Evolutionary conservation across 176 grass and related monocot genomes (phyloP).

Genomic region (Musa acuminata): DNA sequence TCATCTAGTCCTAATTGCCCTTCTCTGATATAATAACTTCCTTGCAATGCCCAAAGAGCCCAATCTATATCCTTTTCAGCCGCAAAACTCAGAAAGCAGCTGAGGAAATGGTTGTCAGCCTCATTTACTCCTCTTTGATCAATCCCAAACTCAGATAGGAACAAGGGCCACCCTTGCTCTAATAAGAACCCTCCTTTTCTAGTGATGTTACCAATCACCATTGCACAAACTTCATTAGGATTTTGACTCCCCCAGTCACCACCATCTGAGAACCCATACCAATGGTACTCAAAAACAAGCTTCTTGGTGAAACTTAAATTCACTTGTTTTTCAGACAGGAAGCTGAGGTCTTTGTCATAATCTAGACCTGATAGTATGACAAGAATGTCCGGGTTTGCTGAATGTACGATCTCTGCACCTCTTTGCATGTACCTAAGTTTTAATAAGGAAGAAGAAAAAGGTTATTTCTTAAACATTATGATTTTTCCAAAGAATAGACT

Average conservation of each 20-base stretch:
- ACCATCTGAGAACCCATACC: slow-evolving; percentile 91
- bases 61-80: slow-evolving; percentile 89
- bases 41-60: slow-evolving; percentile 89
- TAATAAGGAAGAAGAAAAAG: background rate
- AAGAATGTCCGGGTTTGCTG: slow-evolving; percentile 56
- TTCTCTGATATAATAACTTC: slow-evolving; percentile 84
- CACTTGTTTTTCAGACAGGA: slow-evolving; percentile 41
- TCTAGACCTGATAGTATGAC: slow-evolving; percentile 78
- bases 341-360: slow-evolving; percentile 71
- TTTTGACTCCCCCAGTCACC: slow-evolving; percentile 59
- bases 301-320: slow-evolving; percentile 61
- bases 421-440: slow-evolving; percentile 77
- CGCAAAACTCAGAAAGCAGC: slow-evolving; percentile 65
- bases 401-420: slow-evolving; percentile 80
- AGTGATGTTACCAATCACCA: slow-evolving; percentile 36
- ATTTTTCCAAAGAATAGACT: background rate
- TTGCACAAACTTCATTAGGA: slow-evolving; percentile 59
- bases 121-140: slow-evolving; percentile 65
- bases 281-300: slow-evolving; percentile 80
- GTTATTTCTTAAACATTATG: background rate
- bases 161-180: slow-evolving; percentile 69
- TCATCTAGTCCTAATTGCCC: slow-evolving; percentile 67
- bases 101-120: slow-evolving; percentile 73
- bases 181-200: slow-evolving; percentile 63
- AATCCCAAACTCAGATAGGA: slow-evolving; percentile 90